Conservation (phyloP, 148 eudicot species). For the Vaccinium corymbosum region DNA sequence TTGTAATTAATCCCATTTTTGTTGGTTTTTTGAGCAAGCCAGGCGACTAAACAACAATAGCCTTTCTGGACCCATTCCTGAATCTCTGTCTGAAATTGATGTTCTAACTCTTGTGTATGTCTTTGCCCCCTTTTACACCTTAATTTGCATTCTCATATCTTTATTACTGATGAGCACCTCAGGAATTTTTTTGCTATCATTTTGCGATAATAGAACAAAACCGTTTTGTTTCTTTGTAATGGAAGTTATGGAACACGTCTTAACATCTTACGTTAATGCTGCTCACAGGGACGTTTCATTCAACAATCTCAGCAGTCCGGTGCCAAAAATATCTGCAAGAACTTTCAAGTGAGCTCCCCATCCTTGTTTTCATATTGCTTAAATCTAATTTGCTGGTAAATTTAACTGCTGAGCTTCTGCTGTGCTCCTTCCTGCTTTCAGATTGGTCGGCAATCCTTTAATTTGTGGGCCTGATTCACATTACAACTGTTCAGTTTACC, state of each 20-base stretch:
- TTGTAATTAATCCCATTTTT: conserved; percentile 10
- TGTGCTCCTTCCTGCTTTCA: conserved; percentile 31
- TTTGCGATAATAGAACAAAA: not conserved
- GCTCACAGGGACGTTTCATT: conserved; percentile 73
- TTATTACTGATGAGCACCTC: not conserved
- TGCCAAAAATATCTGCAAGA: conserved; percentile 76
- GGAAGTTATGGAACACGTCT: not conserved
- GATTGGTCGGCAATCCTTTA: conserved; percentile 74
- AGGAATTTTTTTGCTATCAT: not conserved
- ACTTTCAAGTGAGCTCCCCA: conserved; percentile 59
- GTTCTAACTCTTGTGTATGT: conserved; percentile 88
- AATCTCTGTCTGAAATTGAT: conserved; percentile 52
- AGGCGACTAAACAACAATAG: conserved; percentile 93
- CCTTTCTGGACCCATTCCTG: conserved; percentile 63
- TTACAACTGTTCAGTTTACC: conserved; percentile 65
- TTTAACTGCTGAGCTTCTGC: not conserved
- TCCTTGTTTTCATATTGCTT: not conserved
- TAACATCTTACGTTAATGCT: conserved; percentile 1
- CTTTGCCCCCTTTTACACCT: not conserved
- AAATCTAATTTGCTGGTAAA: not conserved
- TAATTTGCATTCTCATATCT: not conserved
- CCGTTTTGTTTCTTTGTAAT: not conserved
- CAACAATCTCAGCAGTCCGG: conserved; percentile 79
- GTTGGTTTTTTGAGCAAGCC: conserved; percentile 35
- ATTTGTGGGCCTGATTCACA: conserved; percentile 54